Percentiles rank a stretch among this genome's conserved stretches.
Evolutionary conservation across 495 filamentous ascomycete genomes (phyloP).

Genomic region (Hypoxylon lenormandii): DNA sequence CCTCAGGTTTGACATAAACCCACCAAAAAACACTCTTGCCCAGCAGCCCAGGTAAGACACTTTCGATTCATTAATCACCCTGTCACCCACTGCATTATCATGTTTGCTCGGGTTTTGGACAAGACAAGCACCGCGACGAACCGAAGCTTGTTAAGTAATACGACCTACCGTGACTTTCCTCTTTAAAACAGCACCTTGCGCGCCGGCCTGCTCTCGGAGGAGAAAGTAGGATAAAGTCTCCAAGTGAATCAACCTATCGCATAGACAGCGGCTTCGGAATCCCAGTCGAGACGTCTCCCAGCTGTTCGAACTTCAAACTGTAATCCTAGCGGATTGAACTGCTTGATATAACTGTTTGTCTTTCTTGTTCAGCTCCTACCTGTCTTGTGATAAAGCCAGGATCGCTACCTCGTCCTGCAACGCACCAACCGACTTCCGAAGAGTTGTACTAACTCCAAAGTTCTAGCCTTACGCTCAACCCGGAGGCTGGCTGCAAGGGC

Average conservation of each 20-base stretch:
- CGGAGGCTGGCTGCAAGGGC: slow-evolving; percentile 12
- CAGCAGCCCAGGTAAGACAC: slow-evolving; percentile 38
- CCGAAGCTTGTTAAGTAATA: slow-evolving; percentile 22
- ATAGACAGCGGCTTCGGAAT: not conserved
- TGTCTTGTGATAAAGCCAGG: not conserved
- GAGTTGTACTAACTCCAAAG: slow-evolving; percentile 17
- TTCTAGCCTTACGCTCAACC: slow-evolving; percentile 11
- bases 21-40: slow-evolving; percentile 17
- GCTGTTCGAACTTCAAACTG: not conserved
- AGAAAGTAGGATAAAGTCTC: slow-evolving; percentile 1
- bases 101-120: slow-evolving; percentile 33
- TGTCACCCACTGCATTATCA: slow-evolving; percentile 10
- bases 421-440: slow-evolving; percentile 3
- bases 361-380: not conserved
- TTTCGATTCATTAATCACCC: slow-evolving; percentile 22
- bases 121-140: slow-evolving; percentile 31
- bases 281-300: not conserved
- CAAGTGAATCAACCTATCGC: slow-evolving; percentile 4
- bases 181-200: slow-evolving; percentile 9
- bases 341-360: not conserved
- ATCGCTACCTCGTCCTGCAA: not conserved
- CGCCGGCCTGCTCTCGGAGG: not conserved
- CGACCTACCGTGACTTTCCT: not conserved
- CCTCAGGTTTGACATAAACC: slow-evolving; percentile 35
- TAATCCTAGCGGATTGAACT: not conserved